Evolutionary conservation across 495 filamentous ascomycete genomes (phyloP), one percentile per base, ranked within the genome.

Genomic region (Talaromyces wortmannii): DNA sequence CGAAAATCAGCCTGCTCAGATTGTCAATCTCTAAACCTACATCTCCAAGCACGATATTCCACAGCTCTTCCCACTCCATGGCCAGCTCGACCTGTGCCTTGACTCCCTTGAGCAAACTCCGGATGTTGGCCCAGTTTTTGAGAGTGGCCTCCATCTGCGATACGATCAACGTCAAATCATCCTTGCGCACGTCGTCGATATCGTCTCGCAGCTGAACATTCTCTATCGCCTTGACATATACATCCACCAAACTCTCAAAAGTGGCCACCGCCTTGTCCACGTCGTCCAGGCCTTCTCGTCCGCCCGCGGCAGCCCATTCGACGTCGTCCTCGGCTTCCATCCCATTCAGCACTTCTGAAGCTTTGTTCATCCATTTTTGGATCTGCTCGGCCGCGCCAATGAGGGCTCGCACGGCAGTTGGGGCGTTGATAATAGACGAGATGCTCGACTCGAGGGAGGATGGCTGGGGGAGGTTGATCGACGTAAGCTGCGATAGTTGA

Each of bases 1-100:
- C 91, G 61, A 96, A 97, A 33, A 97, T 87, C 43, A 95, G 72
- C 32, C 84, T 78, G 65, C 83, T 82, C 11, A 97, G 81, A 7
- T 86, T 86, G 56, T 95, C 90, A 67, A 96, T 82, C 69, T 98
- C 94, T 52, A 86, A 81, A 40, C 89, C 88, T 45, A 98, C 96
- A 69, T 97, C 92, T 36, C 92, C 92, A 15, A 98, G 74, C 16
- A 97, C 91, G 63, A 79, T 89, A 59, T 88, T 89, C 92, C 92
- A 97, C 17, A 98, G 77, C 72, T 97, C 94, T 66, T 96, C 91
- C 92, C 92, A 98, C 61, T 98, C 94, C 90, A 97, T 92, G 7
- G 94, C 94, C 49, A 96, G 78, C 68, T 97, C 94, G 6, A 97
- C 92, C 59, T 96, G 91, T 42, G 82, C 81, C 63, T 96, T 95